A percentile compares a stretch with the other conserved stretches of the same genome.
phyloP scores from a whole-genome alignment of 495 filamentous ascomycete species.

The Chaetomidium leptoderma region DNA sequence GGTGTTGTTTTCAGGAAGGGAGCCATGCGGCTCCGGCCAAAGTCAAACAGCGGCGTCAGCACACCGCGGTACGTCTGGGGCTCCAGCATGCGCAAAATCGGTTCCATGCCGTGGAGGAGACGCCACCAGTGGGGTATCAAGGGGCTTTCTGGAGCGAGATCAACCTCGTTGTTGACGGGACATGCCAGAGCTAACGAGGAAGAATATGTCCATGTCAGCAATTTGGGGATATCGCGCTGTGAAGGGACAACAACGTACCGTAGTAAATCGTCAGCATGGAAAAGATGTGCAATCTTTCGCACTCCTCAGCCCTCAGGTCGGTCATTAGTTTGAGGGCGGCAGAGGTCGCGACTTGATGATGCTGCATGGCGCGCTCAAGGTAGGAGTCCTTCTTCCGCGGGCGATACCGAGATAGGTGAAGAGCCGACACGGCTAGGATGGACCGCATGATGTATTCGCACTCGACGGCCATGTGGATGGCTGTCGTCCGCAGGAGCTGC shows the following conservation, averaged over 20 bases:
- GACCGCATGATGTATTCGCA: conserved; percentile 7
- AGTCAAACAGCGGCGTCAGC: conserved; percentile 6
- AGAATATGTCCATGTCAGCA: background rate
- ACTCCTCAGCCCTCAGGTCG: background rate
- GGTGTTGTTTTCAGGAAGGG: background rate
- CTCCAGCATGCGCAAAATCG: background rate
- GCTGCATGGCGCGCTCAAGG: conserved; percentile 5
- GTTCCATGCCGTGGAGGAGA: conserved; percentile 8
- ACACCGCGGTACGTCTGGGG: conserved; percentile 1
- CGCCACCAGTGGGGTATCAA: conserved; percentile 6
- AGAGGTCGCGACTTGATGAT: conserved; percentile 1
- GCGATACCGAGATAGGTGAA: conserved; percentile 1
- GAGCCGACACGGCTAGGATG: conserved; percentile 4
- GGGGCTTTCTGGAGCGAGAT: background rate
- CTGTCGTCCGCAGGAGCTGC: conserved; percentile 5
- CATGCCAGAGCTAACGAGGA: background rate
- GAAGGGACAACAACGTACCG: background rate
- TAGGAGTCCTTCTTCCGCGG: background rate
- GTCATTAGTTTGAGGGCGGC: background rate
- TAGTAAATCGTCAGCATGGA: conserved; percentile 9
- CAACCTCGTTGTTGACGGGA: conserved; percentile 1
- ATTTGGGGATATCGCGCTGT: background rate
- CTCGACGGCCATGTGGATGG: conserved; percentile 1
- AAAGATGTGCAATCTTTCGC: conserved; percentile 3
- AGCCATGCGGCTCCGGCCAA: background rate